phyloP scores from a whole-genome alignment of 176 grass and related monocot species.

The Hsuehochloa calcarea region DNA sequence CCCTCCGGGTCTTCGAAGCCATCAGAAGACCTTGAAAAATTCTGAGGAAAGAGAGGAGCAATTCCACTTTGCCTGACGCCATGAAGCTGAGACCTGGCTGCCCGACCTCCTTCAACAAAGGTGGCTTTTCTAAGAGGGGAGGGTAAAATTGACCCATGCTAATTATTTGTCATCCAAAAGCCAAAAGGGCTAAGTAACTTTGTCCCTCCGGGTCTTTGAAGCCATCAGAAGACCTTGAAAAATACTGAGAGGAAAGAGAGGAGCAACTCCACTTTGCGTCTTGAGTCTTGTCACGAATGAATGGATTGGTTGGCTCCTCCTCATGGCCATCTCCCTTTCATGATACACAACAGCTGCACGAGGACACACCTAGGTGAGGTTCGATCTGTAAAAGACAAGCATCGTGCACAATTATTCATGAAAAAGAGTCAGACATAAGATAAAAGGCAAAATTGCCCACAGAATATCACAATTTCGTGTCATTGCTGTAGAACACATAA shows the following conservation, averaged over 20 bases:
- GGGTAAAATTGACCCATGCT: neutral
- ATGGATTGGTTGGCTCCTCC: neutral
- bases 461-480: no score
- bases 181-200: neutral
- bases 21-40: neutral
- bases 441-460: no score
- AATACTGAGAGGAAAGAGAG: neutral
- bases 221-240: conserved; percentile 2
- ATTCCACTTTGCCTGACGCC: conserved; percentile 39
- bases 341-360: neutral
- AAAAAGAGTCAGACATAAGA: neutral
- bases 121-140: neutral
- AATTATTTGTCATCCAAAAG: neutral
- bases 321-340: conserved; percentile 11
- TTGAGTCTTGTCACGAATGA: conserved; percentile 16
- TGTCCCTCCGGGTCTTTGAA: conserved; percentile 6
- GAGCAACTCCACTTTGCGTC: conserved; percentile 49
- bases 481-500: no score
- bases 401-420: conserved; percentile 32
- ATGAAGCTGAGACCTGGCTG: neutral
- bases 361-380: neutral
- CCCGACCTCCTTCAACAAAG: conserved; percentile 11
- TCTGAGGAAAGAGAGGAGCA: conserved; percentile 11
- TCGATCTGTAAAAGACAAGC: conserved; percentile 20
- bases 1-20: conserved; percentile 14